Conservation (phyloP, 768 basidiomycete species). For the Mycena latifolia region DNA sequence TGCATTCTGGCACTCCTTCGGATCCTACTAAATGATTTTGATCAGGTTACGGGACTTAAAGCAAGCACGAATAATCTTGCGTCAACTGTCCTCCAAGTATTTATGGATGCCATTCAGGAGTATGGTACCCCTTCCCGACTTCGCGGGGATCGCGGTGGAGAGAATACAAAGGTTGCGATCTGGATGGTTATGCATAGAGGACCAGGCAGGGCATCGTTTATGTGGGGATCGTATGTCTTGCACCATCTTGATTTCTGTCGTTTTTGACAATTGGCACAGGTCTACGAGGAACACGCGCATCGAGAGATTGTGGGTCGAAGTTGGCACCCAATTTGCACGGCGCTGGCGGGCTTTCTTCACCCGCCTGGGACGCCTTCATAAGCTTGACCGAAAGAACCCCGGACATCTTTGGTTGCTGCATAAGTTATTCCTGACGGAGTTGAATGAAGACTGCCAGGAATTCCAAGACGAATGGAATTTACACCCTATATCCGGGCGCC, state of each 20-base stretch:
- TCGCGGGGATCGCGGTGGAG: neutral
- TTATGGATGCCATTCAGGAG: neutral
- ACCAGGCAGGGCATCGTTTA: neutral
- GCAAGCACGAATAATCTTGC: neutral
- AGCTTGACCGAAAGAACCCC: neutral
- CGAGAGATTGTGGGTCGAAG: neutral
- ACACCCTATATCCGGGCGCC: no score
- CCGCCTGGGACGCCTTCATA: neutral
- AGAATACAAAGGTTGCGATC: neutral
- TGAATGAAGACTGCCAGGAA: no score
- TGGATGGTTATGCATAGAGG: neutral
- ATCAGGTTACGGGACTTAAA: neutral
- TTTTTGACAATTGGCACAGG: neutral
- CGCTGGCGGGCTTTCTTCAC: neutral
- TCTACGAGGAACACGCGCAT: neutral
- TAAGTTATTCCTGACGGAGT: neutral
- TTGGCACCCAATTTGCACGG: neutral
- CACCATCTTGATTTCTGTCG: neutral
- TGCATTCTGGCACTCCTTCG: no score
- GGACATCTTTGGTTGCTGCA: neutral
- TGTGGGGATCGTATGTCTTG: neutral
- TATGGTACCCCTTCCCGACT: neutral
- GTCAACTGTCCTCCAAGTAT: neutral
- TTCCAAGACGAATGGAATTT: no score
- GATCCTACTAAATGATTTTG: neutral